These are phyloP conservation scores for Trypanosoma avium DNA, from an alignment of 208 protist species.

Conservation along the genomic window DNA sequence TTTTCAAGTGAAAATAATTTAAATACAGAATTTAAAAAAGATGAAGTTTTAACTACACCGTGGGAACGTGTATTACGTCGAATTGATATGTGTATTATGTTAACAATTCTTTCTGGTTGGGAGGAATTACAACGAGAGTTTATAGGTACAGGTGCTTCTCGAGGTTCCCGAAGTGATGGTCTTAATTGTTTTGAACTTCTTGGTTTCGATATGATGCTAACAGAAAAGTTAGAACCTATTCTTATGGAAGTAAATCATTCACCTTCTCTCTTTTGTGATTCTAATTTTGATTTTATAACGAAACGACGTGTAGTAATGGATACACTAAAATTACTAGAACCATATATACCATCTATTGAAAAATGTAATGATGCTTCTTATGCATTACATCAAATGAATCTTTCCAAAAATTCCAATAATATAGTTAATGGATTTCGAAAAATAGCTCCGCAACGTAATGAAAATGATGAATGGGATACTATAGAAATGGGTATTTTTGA, in stretches of 20 bases:
- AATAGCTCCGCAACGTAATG: constrained; percentile 23
- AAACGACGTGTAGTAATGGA: constrained; percentile 78
- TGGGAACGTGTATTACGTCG: constrained; percentile 57
- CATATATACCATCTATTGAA: constrained; percentile 36
- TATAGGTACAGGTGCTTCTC: constrained; percentile 46
- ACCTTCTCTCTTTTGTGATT: constrained; percentile 86
- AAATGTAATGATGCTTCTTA: constrained; percentile 20
- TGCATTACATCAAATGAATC: constrained; percentile 20
- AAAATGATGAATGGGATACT: constrained; percentile 9
- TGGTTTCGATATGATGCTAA: constrained; percentile 87
- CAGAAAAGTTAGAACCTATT: constrained; percentile 47
- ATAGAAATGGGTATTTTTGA: constrained; percentile 26
- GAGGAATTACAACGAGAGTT: constrained; percentile 75
- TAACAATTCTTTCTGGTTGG: constrained; percentile 86
- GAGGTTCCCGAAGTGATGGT: constrained; percentile 46
- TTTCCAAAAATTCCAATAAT: not conserved
- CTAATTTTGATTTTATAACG: constrained; percentile 70
- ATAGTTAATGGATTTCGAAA: constrained; percentile 16
- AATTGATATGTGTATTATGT: constrained; percentile 69
- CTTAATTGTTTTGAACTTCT: constrained; percentile 88
- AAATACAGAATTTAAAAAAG: not conserved
- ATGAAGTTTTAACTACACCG: not conserved
- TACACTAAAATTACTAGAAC: constrained; percentile 55
- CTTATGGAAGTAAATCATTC: constrained; percentile 93
- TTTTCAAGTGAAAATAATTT: not conserved